Evolutionary conservation across 179 eudicot genomes (phyloP), one percentile per base, ranked within the genome.

Genomic region (Amaranthus tricolor): DNA sequence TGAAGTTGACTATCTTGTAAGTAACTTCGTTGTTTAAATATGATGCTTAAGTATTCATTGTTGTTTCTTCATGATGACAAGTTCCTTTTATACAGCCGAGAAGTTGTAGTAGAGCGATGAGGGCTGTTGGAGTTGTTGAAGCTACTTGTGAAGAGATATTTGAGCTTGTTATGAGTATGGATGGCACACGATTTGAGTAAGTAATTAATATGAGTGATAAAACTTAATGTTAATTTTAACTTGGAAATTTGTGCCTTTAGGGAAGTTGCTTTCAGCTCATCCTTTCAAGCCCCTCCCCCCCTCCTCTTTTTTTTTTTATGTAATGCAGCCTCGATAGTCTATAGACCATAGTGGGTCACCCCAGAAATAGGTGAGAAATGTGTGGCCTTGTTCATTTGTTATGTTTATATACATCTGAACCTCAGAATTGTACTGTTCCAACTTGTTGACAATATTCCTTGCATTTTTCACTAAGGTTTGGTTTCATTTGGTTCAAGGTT

Each of bases 21-120:
- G 88, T 65, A 40, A 51, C 16, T 20, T 47, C 66, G 51, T 54
- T 74, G 76, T n/a, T 50, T 14, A 47, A 66, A 5, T 69, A 16
- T 47, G 59, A 57, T 68, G 44, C 16, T 63, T 66, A 21, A 74
- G 31, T 50, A 53, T 68, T 65, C 45, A 66, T 65, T 67, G 54
- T 70, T 44, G 64, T 66, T 73, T 62, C 63, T 76, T 54, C 44
- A 55, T 82, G 49, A 63, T 31, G 15, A 24, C 5, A 60, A 70
- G 15, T 44, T 67, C 11, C 60, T 68, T 19, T 47, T 72, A 47
- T 85, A 81, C 88, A 96, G 98, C 99, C 99, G 57, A 93, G 96
- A 84, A 94, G 99, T 86, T 96, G 98, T 85, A 94, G 99, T 82
- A 87, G 98, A 86, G 99, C 98, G 69, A 96, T 96, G 99, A 96